Conservation (phyloP, 179 eudicot species). For the Gypsophila paniculata region DNA sequence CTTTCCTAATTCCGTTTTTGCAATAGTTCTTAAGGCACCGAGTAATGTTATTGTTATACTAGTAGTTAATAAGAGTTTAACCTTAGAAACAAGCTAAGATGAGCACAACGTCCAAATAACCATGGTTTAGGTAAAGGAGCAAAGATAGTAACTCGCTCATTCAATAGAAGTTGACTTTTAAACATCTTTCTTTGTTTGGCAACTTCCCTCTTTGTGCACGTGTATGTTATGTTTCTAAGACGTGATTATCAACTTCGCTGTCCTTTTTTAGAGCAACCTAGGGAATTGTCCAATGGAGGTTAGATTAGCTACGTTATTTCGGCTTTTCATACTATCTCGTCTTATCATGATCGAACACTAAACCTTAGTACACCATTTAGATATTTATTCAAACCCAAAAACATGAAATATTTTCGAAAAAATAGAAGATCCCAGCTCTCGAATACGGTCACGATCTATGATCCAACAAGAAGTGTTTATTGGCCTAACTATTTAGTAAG, state of each 20-base stretch:
- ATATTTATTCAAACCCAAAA: too few species aligned
- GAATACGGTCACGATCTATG: neutral
- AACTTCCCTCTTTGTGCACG: constrained; percentile 15
- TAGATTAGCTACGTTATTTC: neutral
- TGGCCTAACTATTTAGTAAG: constrained; percentile 9
- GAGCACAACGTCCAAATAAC: neutral
- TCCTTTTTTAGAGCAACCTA: neutral
- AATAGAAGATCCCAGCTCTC: too few species aligned
- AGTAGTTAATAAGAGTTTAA: neutral
- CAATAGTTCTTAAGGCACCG: too few species aligned
- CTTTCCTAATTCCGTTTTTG: too few species aligned
- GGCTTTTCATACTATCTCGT: too few species aligned
- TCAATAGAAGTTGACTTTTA: constrained; percentile 8
- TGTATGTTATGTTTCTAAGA: constrained; percentile 14
- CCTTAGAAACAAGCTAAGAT: constrained; percentile 3
- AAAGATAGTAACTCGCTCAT: neutral
- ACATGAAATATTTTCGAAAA: too few species aligned
- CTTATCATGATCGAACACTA: too few species aligned
- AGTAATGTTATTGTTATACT: too few species aligned
- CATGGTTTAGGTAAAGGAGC: constrained; percentile 15
- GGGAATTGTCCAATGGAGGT: neutral
- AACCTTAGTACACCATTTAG: too few species aligned
- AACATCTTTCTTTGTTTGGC: constrained; percentile 5
- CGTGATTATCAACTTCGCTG: neutral
- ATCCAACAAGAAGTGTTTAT: constrained; percentile 5